These are phyloP conservation scores for Capsicum chinense DNA, from an alignment of 257 asterid species.

Conservation along the genomic window DNA sequence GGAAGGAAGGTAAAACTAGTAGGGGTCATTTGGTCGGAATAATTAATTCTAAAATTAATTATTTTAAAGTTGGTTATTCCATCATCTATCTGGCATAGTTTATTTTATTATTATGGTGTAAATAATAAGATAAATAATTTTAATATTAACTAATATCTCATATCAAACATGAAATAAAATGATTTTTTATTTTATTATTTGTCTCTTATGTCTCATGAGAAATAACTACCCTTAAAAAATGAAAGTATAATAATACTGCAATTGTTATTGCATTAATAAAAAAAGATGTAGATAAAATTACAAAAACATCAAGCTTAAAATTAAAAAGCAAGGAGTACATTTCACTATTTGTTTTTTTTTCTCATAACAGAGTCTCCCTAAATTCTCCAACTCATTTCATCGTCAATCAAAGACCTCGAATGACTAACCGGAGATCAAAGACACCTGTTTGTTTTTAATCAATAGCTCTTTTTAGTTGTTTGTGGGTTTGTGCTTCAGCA, in stretches of 20 bases:
- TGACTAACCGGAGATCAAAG: background rate
- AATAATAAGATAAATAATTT: too few relatives aligned
- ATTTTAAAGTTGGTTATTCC: too few relatives aligned
- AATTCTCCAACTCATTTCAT: background rate
- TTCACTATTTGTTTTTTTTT: background rate
- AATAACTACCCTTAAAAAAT: background rate
- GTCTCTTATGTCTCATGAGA: too few relatives aligned
- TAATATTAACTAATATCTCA: too few relatives aligned
- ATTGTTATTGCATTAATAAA: background rate
- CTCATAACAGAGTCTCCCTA: background rate
- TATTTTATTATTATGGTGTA: too few relatives aligned
- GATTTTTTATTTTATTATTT: too few relatives aligned
- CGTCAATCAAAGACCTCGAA: background rate
- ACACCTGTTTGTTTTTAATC: background rate
- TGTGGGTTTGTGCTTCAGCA: conserved; percentile 46
- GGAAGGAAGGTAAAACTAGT: too few relatives aligned
- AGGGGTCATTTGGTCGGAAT: too few relatives aligned
- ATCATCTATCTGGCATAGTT: too few relatives aligned
- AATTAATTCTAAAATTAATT: too few relatives aligned
- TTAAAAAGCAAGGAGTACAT: background rate
- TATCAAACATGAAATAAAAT: too few relatives aligned
- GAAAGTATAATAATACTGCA: background rate
- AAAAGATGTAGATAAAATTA: background rate
- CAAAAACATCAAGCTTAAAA: background rate
- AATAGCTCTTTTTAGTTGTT: background rate